These are phyloP conservation scores for Lactifluus echinatus DNA, from an alignment of 768 basidiomycete genomes.

Conservation along the genomic window DNA sequence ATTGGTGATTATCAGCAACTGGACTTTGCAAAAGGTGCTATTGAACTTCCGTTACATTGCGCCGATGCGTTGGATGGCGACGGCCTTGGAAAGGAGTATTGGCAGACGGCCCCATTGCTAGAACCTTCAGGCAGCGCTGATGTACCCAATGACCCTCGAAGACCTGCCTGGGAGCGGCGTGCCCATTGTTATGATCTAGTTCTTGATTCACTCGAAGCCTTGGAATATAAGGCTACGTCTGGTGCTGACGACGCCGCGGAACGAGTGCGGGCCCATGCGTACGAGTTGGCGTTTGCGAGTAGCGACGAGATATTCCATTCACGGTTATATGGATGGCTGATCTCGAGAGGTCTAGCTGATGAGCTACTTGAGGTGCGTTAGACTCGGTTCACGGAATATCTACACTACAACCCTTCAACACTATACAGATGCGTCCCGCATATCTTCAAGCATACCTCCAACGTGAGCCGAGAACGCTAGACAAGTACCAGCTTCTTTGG, in stretches of 20 bases:
- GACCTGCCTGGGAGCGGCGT: slow-evolving; percentile 50
- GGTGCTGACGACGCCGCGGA: slow-evolving; percentile 43
- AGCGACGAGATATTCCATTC: slow-evolving; percentile 93
- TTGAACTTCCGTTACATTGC: slow-evolving; percentile 79
- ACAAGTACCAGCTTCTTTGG: slow-evolving; percentile 88
- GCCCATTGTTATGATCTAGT: slow-evolving; percentile 74
- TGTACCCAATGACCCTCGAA: slow-evolving; percentile 35
- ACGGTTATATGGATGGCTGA: slow-evolving; percentile 90
- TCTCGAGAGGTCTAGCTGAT: slow-evolving; percentile 69
- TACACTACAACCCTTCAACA: neutral
- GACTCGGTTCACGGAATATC: neutral
- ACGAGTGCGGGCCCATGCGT: slow-evolving; percentile 72
- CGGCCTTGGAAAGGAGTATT: slow-evolving; percentile 66
- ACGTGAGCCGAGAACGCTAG: slow-evolving; percentile 68
- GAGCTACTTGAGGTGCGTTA: slow-evolving; percentile 76
- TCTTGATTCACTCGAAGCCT: slow-evolving; percentile 67
- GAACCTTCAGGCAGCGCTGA: neutral
- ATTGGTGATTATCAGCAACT: slow-evolving; percentile 84
- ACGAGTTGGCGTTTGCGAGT: slow-evolving; percentile 74
- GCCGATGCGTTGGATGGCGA: slow-evolving; percentile 73
- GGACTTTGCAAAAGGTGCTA: slow-evolving; percentile 75
- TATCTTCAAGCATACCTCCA: slow-evolving; percentile 86
- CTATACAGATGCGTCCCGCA: slow-evolving; percentile 63
- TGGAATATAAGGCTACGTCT: slow-evolving; percentile 54
- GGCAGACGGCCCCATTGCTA: slow-evolving; percentile 40